Conservation (phyloP, 768 basidiomycete species). For the Tephrocybe rancida region DNA sequence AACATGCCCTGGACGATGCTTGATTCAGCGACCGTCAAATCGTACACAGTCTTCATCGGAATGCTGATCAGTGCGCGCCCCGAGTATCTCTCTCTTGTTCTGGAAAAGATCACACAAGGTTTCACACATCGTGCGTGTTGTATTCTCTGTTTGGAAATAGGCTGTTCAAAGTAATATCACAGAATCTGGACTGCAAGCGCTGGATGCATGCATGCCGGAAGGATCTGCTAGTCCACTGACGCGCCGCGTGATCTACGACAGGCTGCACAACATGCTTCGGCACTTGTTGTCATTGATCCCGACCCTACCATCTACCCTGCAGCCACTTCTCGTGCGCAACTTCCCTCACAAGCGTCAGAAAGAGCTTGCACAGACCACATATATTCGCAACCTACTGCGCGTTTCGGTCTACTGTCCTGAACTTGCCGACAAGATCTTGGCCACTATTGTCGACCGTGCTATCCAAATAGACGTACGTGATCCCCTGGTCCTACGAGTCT, state of each 20-base stretch:
- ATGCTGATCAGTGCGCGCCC: constrained; percentile 91
- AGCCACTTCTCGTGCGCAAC: constrained; percentile 78
- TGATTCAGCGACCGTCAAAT: constrained; percentile 82
- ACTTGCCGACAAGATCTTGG: constrained; percentile 79
- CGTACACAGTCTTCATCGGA: constrained; percentile 87
- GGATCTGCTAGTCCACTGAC: constrained; percentile 73
- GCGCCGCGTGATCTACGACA: constrained; percentile 80
- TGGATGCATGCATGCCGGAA: constrained; percentile 60
- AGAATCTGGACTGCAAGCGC: constrained; percentile 76
- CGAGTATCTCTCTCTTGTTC: constrained; percentile 86
- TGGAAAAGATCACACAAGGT: constrained; percentile 80
- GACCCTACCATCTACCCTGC: constrained; percentile 84
- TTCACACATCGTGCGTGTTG: constrained; percentile 82
- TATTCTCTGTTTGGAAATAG: not conserved
- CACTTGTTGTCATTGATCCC: constrained; percentile 91
- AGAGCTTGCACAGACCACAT: constrained; percentile 78
- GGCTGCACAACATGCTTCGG: constrained; percentile 82
- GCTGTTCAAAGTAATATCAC: constrained; percentile 5
- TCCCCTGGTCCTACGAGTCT: not conserved
- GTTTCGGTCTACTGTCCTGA: constrained; percentile 89
- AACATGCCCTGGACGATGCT: constrained; percentile 92
- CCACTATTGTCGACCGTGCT: constrained; percentile 89
- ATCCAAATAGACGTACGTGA: constrained; percentile 89
- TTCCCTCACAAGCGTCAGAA: constrained; percentile 95
- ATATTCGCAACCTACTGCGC: constrained; percentile 86